Evolutionary conservation across 2,329 filamentous ascomycete species (phyloP).

Genomic region (Penicillium sp.): DNA sequence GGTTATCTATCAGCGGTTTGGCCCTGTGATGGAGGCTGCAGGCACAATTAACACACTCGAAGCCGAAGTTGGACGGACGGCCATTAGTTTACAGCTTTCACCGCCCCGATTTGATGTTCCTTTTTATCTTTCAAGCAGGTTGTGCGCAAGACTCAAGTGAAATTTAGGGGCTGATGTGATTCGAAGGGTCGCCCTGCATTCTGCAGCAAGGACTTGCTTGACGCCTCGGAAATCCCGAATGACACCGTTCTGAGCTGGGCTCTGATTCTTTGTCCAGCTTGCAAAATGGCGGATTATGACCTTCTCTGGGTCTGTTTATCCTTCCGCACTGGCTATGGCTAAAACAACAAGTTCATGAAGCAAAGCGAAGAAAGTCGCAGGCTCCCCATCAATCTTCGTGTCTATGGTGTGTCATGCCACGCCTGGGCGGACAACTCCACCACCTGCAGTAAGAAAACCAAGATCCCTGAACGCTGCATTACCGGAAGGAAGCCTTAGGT

Average conservation of each 20-base stretch:
- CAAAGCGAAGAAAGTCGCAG: neutral
- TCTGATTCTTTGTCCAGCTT: neutral
- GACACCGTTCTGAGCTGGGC: too few relatives aligned
- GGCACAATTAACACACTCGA: neutral
- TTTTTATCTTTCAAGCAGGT: neutral
- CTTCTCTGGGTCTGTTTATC: neutral
- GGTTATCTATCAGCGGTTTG: neutral
- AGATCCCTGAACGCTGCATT: neutral
- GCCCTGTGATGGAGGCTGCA: neutral
- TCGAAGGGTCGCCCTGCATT: slow-evolving; percentile 21
- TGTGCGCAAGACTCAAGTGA: neutral
- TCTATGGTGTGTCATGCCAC: slow-evolving; percentile 16
- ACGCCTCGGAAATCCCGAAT: neutral
- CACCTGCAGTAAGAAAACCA: neutral
- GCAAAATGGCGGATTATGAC: neutral
- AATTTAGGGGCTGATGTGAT: slow-evolving; percentile 7
- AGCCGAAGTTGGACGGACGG: neutral
- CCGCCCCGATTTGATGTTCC: neutral
- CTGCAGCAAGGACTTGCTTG: slow-evolving; percentile 17
- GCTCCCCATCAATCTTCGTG: neutral
- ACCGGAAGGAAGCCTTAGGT: neutral
- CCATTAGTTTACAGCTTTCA: neutral
- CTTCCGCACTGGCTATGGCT: neutral
- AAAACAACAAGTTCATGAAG: neutral
- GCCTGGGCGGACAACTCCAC: neutral